Percentiles rank a stretch among this genome's conserved stretches.
Evolutionary conservation across 768 basidiomycete species (phyloP).

Genomic region (Rhizopogon vesiculosus): DNA sequence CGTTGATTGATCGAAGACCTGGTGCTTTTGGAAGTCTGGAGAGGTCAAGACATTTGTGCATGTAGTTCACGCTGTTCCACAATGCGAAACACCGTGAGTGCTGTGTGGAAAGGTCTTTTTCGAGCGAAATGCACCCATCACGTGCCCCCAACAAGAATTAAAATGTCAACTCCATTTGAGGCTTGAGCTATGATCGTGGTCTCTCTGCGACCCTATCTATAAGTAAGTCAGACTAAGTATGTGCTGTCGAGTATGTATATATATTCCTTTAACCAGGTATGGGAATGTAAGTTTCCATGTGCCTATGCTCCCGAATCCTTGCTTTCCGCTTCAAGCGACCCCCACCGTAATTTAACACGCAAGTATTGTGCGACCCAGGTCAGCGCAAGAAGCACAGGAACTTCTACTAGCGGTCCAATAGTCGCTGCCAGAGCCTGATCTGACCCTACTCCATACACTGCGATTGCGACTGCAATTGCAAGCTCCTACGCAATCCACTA

Average conservation of each 20-base stretch:
- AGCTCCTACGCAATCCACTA: slow-evolving; percentile 46
- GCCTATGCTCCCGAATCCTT: not conserved
- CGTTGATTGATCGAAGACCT: not conserved
- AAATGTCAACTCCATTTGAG: too few species aligned
- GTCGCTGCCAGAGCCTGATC: slow-evolving; percentile 81
- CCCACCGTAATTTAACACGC: slow-evolving; percentile 37
- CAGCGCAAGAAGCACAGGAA: slow-evolving; percentile 68
- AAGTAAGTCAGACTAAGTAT: too few species aligned
- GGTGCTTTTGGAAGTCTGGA: slow-evolving; percentile 9
- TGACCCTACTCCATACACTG: slow-evolving; percentile 72
- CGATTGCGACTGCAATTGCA: slow-evolving; percentile 78
- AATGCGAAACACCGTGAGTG: too few species aligned
- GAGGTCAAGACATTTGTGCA: slow-evolving; percentile 8
- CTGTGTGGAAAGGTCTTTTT: too few species aligned
- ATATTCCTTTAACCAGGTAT: too few species aligned
- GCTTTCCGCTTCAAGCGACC: not conserved
- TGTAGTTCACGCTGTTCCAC: not conserved
- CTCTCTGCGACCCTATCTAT: too few species aligned
- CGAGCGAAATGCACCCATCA: too few species aligned
- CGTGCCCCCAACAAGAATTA: too few species aligned
- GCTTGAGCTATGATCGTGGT: too few species aligned
- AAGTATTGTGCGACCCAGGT: slow-evolving; percentile 60
- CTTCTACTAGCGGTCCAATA: slow-evolving; percentile 73
- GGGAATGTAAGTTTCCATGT: too few species aligned
- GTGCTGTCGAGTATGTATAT: too few species aligned